Evolutionary conservation across 305 asterid genomes (phyloP).

Genomic region (Solanum chacoense): DNA sequence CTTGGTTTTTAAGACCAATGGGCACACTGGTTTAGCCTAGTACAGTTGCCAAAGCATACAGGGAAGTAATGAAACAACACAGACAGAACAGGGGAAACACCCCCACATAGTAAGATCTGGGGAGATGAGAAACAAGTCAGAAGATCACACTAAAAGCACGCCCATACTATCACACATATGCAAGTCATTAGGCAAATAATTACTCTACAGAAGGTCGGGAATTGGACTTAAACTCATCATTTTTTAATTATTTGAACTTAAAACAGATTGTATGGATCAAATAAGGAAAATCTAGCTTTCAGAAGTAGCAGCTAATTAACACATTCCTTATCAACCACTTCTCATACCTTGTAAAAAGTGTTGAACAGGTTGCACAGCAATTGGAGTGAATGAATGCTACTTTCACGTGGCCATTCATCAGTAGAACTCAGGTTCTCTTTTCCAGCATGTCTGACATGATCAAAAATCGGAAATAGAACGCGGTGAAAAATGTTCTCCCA

Average conservation of each 20-base stretch:
- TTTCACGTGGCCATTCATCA: slow-evolving; percentile 85
- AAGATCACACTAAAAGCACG: background rate
- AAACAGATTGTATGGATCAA: background rate
- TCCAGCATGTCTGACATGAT: slow-evolving; percentile 89
- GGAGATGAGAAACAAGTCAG: background rate
- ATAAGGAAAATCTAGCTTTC: background rate
- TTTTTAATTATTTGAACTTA: background rate
- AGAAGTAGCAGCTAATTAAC: background rate
- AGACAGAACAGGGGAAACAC: background rate
- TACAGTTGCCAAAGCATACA: background rate
- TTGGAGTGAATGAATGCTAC: slow-evolving; percentile 91
- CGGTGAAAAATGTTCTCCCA: slow-evolving; percentile 95
- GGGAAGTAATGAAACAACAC: background rate
- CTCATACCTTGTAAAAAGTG: slow-evolving; percentile 88
- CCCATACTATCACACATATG: background rate
- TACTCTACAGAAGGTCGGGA: background rate
- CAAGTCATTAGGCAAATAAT: background rate
- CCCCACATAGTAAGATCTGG: background rate
- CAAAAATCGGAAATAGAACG: slow-evolving; percentile 93
- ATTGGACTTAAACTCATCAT: background rate
- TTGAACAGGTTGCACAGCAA: slow-evolving; percentile 94
- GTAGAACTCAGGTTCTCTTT: slow-evolving; percentile 47
- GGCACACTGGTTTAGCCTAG: background rate
- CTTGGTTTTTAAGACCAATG: background rate
- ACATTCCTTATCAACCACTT: background rate